Base-by-base conservation (phyloP, 345 rosid species). In the Citrus mangshanensis region DNA sequence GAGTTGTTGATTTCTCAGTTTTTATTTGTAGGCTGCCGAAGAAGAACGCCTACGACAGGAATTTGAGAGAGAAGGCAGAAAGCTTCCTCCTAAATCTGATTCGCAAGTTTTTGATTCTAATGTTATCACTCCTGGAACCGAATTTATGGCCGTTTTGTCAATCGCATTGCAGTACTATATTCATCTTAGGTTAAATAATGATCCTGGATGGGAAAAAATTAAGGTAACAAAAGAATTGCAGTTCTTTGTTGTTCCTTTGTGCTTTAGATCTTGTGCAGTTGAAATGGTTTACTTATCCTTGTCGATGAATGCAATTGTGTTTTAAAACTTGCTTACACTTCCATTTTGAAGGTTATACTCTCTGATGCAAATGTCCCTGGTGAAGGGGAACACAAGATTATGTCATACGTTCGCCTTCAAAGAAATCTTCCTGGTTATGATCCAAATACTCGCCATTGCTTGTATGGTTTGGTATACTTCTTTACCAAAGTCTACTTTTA, bases 291-390 rank as follows among this genome's bases (percentile, higher is more conserved):
- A 22, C 69, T 34, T 73, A 4, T 65, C 61, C 21, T 69, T 1
- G n/a, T 16, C 3, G 0, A 59, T 32, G 30, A 22, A 65, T 35
- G 51, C 58, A 14, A 19, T 14, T 61, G 37, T 70, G 62, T 70
- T 79, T 73, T 60, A 60, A n/a, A 30, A 30, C 80, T 73, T 82
- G 40, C 80, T 80, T 76, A 56, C 80, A 54, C 75, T 58, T 73
- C 80, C 73, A 19, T 68, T 79, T 49, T 91, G 81, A 86, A 97
- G 99, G 98, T 97, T 77, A 90, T 97, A 55, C 95, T 94, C 61
- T 97, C 98, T 25, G 98, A 97, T 92, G 98, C 98, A 70, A 96
- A 94, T 89, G 98, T 93, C 87, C 99, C 99, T 61, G 98, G 99
- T 68, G 98, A 96, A 86, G 99, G 99, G 79, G 99, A 96, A 80